Conservation (phyloP, 495 filamentous ascomycete species). For the Astrocystis sublimbata region DNA sequence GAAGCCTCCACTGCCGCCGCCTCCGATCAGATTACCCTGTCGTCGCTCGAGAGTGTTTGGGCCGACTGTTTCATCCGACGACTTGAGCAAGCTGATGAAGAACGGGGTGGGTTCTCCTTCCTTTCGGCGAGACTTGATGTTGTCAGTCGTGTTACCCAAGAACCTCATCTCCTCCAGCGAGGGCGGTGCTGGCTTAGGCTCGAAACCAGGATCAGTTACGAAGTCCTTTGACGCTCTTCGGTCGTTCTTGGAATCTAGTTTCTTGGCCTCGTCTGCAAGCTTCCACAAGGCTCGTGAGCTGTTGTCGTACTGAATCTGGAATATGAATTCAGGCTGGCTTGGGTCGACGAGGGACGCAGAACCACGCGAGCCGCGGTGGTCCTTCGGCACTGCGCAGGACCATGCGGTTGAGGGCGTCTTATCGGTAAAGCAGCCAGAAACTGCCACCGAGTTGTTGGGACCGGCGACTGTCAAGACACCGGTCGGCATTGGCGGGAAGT, state of each 20-base stretch:
- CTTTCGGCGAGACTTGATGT: constrained; percentile 56
- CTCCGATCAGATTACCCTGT: constrained; percentile 25
- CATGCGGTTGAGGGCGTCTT: constrained; percentile 63
- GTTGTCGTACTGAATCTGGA: constrained; percentile 80
- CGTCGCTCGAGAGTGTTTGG: constrained; percentile 41
- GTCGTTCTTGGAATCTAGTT: background rate
- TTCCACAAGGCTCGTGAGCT: constrained; percentile 56
- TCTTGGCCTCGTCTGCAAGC: constrained; percentile 26
- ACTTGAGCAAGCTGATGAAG: constrained; percentile 56
- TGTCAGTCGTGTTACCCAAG: constrained; percentile 81
- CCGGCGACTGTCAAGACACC: constrained; percentile 75
- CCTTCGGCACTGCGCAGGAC: constrained; percentile 81
- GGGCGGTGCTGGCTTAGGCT: constrained; percentile 64
- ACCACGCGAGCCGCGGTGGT: constrained; percentile 61
- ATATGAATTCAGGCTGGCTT: constrained; percentile 71
- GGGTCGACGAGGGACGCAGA: constrained; percentile 59
- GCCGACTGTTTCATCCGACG: constrained; percentile 34
- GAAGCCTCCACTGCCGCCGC: constrained; percentile 13
- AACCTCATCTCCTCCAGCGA: constrained; percentile 69
- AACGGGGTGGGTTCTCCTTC: constrained; percentile 71
- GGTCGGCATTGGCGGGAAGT: constrained; percentile 81
- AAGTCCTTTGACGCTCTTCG: constrained; percentile 20
- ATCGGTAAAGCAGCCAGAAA: constrained; percentile 61
- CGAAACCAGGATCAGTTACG: constrained; percentile 40
- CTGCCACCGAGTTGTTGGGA: constrained; percentile 57